phyloP scores from a whole-genome alignment of 192 early-diverging fungal genomes.

The Coemansia sp. region DNA sequence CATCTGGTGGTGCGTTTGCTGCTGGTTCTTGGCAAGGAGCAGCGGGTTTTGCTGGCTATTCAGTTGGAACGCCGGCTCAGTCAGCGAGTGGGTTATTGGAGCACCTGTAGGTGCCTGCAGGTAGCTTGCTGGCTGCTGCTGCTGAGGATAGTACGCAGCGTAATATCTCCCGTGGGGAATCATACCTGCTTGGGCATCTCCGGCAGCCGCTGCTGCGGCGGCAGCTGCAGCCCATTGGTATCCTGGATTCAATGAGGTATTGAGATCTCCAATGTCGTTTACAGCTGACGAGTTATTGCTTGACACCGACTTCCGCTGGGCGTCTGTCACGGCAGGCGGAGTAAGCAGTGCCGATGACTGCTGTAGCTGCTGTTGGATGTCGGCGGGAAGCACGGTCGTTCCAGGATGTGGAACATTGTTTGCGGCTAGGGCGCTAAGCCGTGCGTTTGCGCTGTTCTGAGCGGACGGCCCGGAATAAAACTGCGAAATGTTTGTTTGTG shows the following conservation, averaged over 20 bases:
- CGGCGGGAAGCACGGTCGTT: neutral
- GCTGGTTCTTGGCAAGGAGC: neutral
- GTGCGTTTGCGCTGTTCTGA: neutral
- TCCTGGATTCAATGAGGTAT: conserved; percentile 11
- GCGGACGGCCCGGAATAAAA: neutral
- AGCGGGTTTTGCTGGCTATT: neutral
- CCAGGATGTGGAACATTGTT: conserved; percentile 11
- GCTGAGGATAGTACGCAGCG: conserved; percentile 8
- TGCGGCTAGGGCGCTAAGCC: neutral
- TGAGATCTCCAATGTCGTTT: conserved; percentile 15
- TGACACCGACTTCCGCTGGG: conserved; percentile 34
- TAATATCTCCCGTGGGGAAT: conserved; percentile 1
- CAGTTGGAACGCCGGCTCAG: conserved; percentile 22
- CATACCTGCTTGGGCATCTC: conserved; percentile 3
- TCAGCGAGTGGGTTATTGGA: conserved; percentile 41
- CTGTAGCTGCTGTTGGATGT: conserved; percentile 12
- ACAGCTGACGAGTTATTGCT: conserved; percentile 16
- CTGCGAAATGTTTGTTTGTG: neutral
- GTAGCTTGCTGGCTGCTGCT: conserved; percentile 14
- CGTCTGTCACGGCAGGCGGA: neutral
- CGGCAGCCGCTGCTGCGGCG: neutral
- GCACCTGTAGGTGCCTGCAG: conserved; percentile 38
- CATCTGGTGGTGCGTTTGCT: neutral
- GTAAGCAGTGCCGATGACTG: conserved; percentile 20
- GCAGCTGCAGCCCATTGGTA: neutral